A percentile compares a stretch with the other conserved stretches of the same genome.
Conservation (phyloP, 306 rosid genomes). For the Fagus crenata region DNA sequence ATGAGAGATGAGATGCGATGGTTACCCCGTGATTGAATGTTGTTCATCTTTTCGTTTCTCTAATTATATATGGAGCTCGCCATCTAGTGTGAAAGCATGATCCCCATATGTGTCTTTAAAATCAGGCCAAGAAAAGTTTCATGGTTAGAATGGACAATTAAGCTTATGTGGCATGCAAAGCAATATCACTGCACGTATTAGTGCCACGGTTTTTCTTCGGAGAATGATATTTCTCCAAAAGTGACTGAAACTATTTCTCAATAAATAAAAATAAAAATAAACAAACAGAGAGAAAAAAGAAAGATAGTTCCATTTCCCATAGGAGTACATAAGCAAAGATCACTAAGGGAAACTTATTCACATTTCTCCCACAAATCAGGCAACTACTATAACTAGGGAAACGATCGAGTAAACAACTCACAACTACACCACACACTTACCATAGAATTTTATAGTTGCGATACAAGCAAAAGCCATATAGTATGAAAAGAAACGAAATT, state of each 20-base stretch:
- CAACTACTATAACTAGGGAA: conserved; percentile 14
- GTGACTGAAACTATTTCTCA: background rate
- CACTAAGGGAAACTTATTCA: conserved; percentile 13
- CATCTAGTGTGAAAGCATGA: background rate
- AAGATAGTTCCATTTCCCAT: background rate
- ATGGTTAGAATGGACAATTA: background rate
- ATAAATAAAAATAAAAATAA: background rate
- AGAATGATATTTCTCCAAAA: background rate
- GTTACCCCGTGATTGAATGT: background rate
- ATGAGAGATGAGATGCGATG: background rate
- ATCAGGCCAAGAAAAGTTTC: too few species aligned
- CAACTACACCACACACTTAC: conserved; percentile 3
- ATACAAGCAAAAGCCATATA: background rate
- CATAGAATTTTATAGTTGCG: background rate
- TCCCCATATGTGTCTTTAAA: too few species aligned
- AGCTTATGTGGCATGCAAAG: background rate
- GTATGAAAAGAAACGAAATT: background rate
- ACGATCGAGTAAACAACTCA: background rate
- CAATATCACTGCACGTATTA: background rate
- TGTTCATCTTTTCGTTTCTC: background rate
- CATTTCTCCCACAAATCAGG: conserved; percentile 4
- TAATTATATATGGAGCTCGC: background rate
- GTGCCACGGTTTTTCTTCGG: background rate
- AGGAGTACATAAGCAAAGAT: conserved; percentile 2
- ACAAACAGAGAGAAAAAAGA: background rate